Percentiles rank a stretch among this genome's conserved stretches.
These are phyloP conservation scores for Lonicera japonica DNA, from an alignment of 129 eudicot species.

Conservation along the genomic window DNA sequence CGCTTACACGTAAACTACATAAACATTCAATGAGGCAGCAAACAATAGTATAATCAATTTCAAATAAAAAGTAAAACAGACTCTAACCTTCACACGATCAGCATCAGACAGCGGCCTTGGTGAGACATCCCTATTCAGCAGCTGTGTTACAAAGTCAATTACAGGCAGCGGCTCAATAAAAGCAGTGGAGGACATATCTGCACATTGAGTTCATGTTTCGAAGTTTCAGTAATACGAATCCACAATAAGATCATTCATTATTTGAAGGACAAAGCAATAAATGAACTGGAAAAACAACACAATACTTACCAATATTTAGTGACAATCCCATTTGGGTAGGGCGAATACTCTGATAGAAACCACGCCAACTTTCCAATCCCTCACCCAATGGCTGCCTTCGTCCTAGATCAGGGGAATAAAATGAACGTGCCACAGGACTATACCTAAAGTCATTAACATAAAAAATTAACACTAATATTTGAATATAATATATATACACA, in stretches of 20 bases:
- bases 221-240: background rate
- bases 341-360: constrained; percentile 89
- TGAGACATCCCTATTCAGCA: constrained; percentile 68
- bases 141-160: constrained; percentile 67
- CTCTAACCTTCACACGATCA: constrained; percentile 78
- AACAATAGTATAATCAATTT: background rate
- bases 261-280: background rate
- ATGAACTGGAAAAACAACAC: background rate
- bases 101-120: constrained; percentile 84
- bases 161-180: constrained; percentile 95
- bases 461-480: background rate
- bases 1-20: background rate
- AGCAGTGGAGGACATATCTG: constrained; percentile 99
- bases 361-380: constrained; percentile 93
- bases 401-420: constrained; percentile 76
- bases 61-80: background rate
- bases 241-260: background rate
- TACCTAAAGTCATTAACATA: constrained; percentile 33
- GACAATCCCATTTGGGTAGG: constrained; percentile 99
- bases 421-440: constrained; percentile 80
- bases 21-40: background rate
- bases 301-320: constrained; percentile 53
- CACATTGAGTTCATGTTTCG: constrained; percentile 1
- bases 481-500: background rate
- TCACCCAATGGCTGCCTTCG: constrained; percentile 80